These are phyloP conservation scores for Pythium aristosporum DNA, from an alignment of 352 stramenopile genomes.

Conservation along the genomic window DNA sequence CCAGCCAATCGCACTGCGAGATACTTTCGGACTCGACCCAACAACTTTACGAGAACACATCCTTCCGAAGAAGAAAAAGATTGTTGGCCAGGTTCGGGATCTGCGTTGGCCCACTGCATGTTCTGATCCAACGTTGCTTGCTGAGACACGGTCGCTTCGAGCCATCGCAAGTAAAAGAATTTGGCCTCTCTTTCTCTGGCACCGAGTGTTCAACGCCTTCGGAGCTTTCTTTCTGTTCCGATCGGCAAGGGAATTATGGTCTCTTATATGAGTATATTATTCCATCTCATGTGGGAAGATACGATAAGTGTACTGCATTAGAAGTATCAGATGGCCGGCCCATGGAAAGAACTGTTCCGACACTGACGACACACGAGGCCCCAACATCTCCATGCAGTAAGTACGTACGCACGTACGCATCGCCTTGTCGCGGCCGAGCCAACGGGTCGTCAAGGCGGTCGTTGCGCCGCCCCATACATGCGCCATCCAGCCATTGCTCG, in stretches of 20 bases:
- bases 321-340: not conserved
- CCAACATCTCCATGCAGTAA: not conserved
- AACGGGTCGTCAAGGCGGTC: not conserved
- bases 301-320: constrained; percentile 1
- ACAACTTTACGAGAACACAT: not conserved
- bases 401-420: constrained; percentile 6
- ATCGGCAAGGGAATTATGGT: too few relatives aligned
- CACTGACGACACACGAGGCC: not conserved
- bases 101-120: not conserved
- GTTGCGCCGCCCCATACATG: constrained; percentile 4
- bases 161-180: not conserved
- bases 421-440: constrained; percentile 3
- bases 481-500: too few relatives aligned
- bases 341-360: constrained; percentile 4
- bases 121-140: not conserved
- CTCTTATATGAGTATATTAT: not conserved
- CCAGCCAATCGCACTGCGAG: not conserved
- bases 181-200: too few relatives aligned
- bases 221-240: too few relatives aligned
- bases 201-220: too few relatives aligned
- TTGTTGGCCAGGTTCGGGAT: not conserved
- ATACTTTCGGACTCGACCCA: constrained; percentile 1
- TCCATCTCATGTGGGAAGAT: not conserved
- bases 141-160: constrained; percentile 3
- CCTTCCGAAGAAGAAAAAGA: not conserved